A percentile compares a stretch with the other conserved stretches of the same genome.
These are phyloP conservation scores for Plasmodium vivax DNA, from an alignment of 169 alveolate genomes.

Conservation along the genomic window DNA sequence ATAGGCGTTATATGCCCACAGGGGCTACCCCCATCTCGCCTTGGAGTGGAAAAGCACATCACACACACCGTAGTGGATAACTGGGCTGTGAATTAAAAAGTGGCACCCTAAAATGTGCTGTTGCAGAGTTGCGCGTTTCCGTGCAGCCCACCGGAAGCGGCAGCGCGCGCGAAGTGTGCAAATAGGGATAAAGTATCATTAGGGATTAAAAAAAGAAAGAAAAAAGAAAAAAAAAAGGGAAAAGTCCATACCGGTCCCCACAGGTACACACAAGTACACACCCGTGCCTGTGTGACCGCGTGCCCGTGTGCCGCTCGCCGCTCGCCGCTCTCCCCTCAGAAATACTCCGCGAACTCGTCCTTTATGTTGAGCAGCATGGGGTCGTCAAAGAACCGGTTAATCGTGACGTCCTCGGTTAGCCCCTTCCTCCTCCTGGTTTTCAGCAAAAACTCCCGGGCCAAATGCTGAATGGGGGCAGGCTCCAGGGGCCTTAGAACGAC, in stretches of 20 bases:
- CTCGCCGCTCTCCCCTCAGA: conserved; percentile 23
- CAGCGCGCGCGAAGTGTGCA: background rate
- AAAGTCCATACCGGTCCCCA: background rate
- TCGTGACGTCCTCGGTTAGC: conserved; percentile 89
- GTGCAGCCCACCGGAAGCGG: background rate
- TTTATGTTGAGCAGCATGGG: conserved; percentile 83
- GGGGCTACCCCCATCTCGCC: background rate
- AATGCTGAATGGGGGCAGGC: conserved; percentile 97
- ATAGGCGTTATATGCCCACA: background rate
- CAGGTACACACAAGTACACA: background rate
- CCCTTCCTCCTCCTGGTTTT: conserved; percentile 98
- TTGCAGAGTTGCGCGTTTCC: background rate
- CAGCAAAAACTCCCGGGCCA: conserved; percentile 98
- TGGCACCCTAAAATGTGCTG: background rate
- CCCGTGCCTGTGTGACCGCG: no score
- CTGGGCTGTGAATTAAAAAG: background rate
- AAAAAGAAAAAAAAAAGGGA: background rate
- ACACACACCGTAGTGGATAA: background rate
- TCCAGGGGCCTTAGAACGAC: conserved; percentile 95
- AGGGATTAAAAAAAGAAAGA: background rate
- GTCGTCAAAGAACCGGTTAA: conserved; percentile 92
- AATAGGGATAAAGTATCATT: background rate
- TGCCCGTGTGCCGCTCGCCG: conserved; percentile 7
- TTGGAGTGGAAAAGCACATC: background rate
- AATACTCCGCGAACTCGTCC: conserved; percentile 78